Evolutionary conservation across 129 eudicot species (phyloP).

Genomic region (Flaveria trinervia): DNA sequence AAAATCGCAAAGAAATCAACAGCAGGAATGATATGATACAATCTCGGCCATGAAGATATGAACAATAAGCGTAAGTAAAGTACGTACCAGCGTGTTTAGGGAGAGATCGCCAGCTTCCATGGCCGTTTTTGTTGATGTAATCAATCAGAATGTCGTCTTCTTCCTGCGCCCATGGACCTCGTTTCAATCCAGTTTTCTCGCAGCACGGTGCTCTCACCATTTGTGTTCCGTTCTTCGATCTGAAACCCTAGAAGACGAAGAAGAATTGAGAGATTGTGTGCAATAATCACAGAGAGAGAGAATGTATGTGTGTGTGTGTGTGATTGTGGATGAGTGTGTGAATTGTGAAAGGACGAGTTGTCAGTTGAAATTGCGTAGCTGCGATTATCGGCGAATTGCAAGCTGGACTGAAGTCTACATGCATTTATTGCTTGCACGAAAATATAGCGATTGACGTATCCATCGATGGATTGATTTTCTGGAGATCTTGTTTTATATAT

Average conservation of each 20-base stretch:
- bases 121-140: constrained; percentile 61
- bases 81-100: constrained; percentile 76
- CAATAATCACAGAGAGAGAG: constrained; percentile 14
- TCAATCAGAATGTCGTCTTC: constrained; percentile 70
- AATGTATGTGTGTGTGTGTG: neutral
- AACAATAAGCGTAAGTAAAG: no score
- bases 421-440: constrained; percentile 22
- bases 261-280: neutral
- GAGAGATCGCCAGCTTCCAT: constrained; percentile 90
- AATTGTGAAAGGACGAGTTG: constrained; percentile 23
- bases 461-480: constrained; percentile 23
- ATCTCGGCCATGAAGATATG: neutral
- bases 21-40: neutral
- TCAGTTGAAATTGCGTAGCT: constrained; percentile 13
- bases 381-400: constrained; percentile 35
- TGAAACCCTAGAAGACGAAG: constrained; percentile 9
- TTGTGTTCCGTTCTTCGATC: neutral
- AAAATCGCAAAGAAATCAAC: neutral
- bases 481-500: neutral
- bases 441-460: constrained; percentile 22
- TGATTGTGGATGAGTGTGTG: constrained; percentile 10
- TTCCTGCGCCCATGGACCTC: constrained; percentile 83
- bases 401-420: constrained; percentile 35
- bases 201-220: constrained; percentile 89
- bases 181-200: constrained; percentile 72